phyloP scores from a whole-genome alignment of 2,329 filamentous ascomycete species.

The Aspergillus phoenicis region DNA sequence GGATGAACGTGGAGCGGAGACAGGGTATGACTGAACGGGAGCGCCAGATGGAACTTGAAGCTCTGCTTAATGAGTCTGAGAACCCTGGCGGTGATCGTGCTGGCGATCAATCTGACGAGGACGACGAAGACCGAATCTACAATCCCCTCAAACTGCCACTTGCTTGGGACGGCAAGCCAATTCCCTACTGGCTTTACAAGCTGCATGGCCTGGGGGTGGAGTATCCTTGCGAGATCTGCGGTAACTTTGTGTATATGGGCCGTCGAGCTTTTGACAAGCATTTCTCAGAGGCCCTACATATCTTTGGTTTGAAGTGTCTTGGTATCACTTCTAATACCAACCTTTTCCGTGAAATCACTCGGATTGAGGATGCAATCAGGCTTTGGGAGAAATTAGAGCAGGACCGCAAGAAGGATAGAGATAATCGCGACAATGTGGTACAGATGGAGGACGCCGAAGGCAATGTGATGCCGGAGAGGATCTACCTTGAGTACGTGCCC shows the following conservation, averaged over 20 bases:
- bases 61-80: conserved; percentile 68
- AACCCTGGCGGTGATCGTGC: conserved; percentile 36
- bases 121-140: conserved; percentile 87
- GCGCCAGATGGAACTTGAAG: conserved; percentile 89
- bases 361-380: conserved; percentile 82
- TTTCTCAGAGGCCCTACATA: conserved; percentile 90
- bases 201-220: conserved; percentile 93
- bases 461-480: conserved; percentile 99
- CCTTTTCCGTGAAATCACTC: conserved; percentile 90
- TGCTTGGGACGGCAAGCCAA: conserved; percentile 98
- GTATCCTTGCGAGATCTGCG: conserved; percentile 93
- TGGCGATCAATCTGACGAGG: conserved; percentile 68
- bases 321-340: conserved; percentile 84
- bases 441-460: conserved; percentile 98
- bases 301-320: conserved; percentile 90
- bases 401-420: conserved; percentile 76
- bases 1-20: conserved; percentile 92
- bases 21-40: conserved; percentile 98
- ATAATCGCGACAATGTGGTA: conserved; percentile 79
- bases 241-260: conserved; percentile 99
- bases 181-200: conserved; percentile 98
- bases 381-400: conserved; percentile 92
- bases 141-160: conserved; percentile 95
- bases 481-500: conserved; percentile 73
- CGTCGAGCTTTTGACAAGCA: conserved; percentile 96